Percentiles rank a stretch among this genome's conserved stretches.
Evolutionary conservation across 306 rosid genomes (phyloP).

Genomic region (Cajanus cajan): DNA sequence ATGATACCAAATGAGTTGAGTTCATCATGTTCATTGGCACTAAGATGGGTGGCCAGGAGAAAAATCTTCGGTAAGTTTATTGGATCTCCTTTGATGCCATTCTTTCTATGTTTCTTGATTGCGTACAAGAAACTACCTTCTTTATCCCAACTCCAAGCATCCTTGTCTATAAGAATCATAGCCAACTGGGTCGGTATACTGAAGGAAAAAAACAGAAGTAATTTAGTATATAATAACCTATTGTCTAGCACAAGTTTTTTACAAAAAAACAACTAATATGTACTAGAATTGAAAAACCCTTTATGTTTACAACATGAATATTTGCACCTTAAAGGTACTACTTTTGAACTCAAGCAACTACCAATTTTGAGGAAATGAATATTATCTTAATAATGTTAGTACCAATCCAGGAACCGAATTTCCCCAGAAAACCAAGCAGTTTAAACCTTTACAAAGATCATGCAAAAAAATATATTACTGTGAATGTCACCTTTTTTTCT

Average conservation of each 20-base stretch:
- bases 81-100: constrained; percentile 38
- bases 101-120: constrained; percentile 42
- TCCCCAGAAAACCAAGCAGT: background rate
- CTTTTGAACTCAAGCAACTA: background rate
- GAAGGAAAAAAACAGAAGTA: constrained; percentile 19
- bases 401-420: background rate
- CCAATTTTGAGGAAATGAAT: background rate
- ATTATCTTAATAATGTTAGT: background rate
- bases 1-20: constrained; percentile 58
- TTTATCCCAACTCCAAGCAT: constrained; percentile 72
- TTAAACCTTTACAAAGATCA: background rate
- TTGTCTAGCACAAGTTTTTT: background rate
- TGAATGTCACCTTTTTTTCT: background rate
- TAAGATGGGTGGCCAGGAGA: constrained; percentile 58
- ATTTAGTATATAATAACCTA: constrained; percentile 13
- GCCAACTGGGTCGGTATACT: constrained; percentile 49
- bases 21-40: constrained; percentile 40
- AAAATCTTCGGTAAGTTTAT: constrained; percentile 56
- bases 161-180: constrained; percentile 78
- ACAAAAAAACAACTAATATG: background rate
- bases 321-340: background rate
- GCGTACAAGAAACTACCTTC: constrained; percentile 38
- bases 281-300: constrained; percentile 4
- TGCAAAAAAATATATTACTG: background rate
- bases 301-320: background rate